Base-by-base conservation (phyloP, 495 filamentous ascomycete species). In the Penicillium macrosclerotiorum region DNA sequence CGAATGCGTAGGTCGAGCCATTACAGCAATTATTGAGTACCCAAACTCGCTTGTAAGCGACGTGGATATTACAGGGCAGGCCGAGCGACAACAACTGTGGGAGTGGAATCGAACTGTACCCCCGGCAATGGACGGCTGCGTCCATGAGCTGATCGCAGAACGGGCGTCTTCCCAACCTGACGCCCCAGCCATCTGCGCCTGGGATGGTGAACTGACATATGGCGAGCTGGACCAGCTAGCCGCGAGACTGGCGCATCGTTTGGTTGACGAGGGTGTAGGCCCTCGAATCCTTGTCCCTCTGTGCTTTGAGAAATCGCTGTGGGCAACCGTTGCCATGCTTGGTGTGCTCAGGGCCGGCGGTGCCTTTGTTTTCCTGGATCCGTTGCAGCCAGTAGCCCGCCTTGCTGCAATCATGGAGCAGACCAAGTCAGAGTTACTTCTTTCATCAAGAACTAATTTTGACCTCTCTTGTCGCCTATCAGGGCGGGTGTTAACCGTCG, bases 401-500 rank as follows among this genome's bases (percentile, higher is more conserved):
- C 37, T 48, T 9, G 19, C 12, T 5, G 6, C 17, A 1, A 48
- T 48, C 35, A 18, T 66, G n/a, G 65, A 69, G 48, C 52, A 74
- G 13, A 50, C 58, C 2, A 70, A 70, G 4, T 41, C 73, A 8
- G 67, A 70, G 2, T 40, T 74, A 17, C 65, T 74, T 13, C 55
- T 74, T 1, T 46, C 33, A 9, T 35, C 33, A 13, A 18, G 20
- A 17, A 5, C 33, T n/a, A n/a, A n/a, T n/a, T 18, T 3, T 14
- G 16, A 35, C 16, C 33, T 9, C 6, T 16, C 33, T 14, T 35
- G 33, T 35, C 33, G 33, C 20, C 5, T 11, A 35, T 11, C n/a
- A n/a, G 33, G 20, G n/a, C 33, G 17, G 1, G 16, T 35, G 56
- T 6, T 71, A 74, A n/a, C n/a, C n/a, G n/a, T n/a, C n/a, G n/a